Base-by-base conservation (phyloP, 225 moss, liverwort and hornwort species). In the Straminergon stramineum region DNA sequence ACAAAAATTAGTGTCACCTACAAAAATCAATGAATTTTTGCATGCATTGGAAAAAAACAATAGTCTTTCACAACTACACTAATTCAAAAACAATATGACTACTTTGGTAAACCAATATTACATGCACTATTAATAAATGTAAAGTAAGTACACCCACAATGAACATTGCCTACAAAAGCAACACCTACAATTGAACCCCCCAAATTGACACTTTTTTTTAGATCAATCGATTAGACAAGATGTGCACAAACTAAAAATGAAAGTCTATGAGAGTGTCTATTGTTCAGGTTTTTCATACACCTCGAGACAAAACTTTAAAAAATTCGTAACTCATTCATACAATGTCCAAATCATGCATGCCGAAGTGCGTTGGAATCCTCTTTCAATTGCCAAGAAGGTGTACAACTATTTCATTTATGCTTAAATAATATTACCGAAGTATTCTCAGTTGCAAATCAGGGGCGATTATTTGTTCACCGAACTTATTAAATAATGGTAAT, bases 131-230 rank as follows among this genome's bases (percentile, higher is more conserved):
- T 10, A 74, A 48, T 48, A 48, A 48, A 73, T 73, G 10, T 30
- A 74, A 74, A 3, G 17, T 43, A 27, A 3, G 2, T 43, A 16
- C 43, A 73, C 2, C 5, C 5, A 26, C 15, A 71, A 8, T 41
- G 15, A 71, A 26, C 1, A 15, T 0, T 26, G 0, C 73, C 7
- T 16, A 16, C 3, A 43, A 24, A 27, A 74, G 1, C 1, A 2
- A 43, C 16, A 28, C 17, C 17, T 28, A 28, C 17, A 28, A 30
- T 45, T 74, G 11, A 17, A 45, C 4, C 17, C 3, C 3, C 6
- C 17, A 74, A 28, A 15, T 30, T 74, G 17, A 45, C 6, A 45
- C 3, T 45, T 74, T 28, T 28, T 45, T 0, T 1, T 30, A 3
- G 1, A 28, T 28, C 48, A 48, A 45, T 45, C 17, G 10, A 74